Base-by-base conservation (phyloP, 306 rosid genomes). In the Trifolium dubium region DNA sequence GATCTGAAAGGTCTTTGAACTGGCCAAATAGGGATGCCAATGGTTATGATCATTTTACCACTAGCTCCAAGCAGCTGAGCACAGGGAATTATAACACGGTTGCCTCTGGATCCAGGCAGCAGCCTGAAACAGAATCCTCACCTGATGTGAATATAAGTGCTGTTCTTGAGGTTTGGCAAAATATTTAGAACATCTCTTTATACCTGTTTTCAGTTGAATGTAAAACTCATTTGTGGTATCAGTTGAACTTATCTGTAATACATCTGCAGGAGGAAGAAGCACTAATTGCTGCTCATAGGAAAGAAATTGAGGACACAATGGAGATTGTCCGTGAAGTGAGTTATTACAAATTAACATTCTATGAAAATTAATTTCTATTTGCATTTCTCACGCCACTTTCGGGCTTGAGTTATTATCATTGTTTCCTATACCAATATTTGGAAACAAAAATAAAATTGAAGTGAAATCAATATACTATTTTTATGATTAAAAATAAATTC, bases 261-360 rank as follows among this genome's bases (percentile, higher is more conserved):
- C 72, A 79, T 37, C 72, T 80, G 43, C 84, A 94, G 99, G 99
- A 94, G 84, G 98, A 94, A 74, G 97, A 94, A 86, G 96, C 97
- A 41, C 71, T 92, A 71, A 83, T 94, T 82, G 89, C 95, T 81
- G 97, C 99, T 62, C 99, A 94, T 71, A 89, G 99, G 75, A 94
- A 91, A 81, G 99, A 92, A 87, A 94, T 94, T 2, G 99, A 91
- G 83, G 96, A 94, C 79, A 94, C 99, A 13, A 94, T 94, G 99
- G 97, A 94, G 86, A 92, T 94, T 80, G 97, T 94, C 72, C 96
- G 97, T n/a, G 96, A 94, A 77, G 99, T 92, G 79, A 89, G 99
- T 85, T 32, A 15, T 6, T 29, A 50, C 60, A 15, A 13, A 40
- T 78, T 55, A 55, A 30, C 43, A 0, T n/a, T 10, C 17, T 69